Conservation (phyloP, 768 basidiomycete species). For the Podaxis sp. region DNA sequence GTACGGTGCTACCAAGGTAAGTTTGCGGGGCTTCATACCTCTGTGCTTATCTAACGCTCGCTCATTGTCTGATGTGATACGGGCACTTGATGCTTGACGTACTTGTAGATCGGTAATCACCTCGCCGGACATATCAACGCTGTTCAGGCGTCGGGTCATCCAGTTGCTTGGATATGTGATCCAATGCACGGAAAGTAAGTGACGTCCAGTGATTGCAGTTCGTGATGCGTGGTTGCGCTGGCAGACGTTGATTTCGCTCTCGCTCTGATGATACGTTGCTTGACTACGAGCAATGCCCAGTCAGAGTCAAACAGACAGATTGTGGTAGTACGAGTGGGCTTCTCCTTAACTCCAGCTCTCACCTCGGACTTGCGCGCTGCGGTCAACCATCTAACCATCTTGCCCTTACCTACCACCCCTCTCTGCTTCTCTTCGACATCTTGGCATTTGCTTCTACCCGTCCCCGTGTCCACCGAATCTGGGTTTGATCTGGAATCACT, state of each 20-base stretch:
- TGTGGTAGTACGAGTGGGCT: not conserved
- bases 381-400: not conserved
- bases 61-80: not conserved
- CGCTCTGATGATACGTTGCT: not conserved
- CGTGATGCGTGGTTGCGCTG: not conserved
- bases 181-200: constrained; percentile 98
- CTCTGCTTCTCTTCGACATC: constrained; percentile 8
- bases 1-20: constrained; percentile 86
- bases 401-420: not conserved
- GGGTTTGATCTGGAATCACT: not conserved
- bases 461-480: not conserved
- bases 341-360: not conserved
- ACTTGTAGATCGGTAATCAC: constrained; percentile 62
- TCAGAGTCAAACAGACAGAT: not conserved
- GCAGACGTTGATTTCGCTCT: not conserved
- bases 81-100: constrained; percentile 8
- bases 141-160: constrained; percentile 79
- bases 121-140: constrained; percentile 80
- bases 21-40: constrained; percentile 5
- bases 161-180: constrained; percentile 93
- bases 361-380: not conserved
- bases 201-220: not conserved
- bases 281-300: not conserved
- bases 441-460: constrained; percentile 11
- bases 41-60: not conserved